Conservation (phyloP, 345 rosid genomes). For the Syzygium grande region DNA sequence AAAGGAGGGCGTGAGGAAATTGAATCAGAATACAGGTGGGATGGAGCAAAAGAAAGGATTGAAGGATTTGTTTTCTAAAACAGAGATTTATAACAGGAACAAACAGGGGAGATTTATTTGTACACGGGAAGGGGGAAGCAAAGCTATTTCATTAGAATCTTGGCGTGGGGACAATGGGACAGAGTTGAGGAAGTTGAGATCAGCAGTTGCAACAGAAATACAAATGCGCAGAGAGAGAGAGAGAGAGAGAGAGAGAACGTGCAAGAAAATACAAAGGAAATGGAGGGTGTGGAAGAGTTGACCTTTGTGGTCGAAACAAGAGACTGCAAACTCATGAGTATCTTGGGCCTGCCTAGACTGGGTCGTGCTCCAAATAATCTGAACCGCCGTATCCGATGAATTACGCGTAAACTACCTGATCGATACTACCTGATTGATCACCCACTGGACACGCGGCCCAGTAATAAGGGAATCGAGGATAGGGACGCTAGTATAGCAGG, state of each 20-base stretch:
- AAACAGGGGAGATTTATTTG: constrained; percentile 1
- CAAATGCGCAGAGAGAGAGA: not conserved
- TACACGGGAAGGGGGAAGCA: not conserved
- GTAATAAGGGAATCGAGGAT: too few relatives aligned
- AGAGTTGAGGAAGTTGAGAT: constrained; percentile 35
- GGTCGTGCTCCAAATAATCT: not conserved
- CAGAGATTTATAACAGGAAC: constrained; percentile 8
- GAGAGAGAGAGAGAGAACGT: constrained; percentile 26
- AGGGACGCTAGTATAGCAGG: too few relatives aligned
- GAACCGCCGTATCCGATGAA: not conserved
- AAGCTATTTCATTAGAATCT: constrained; percentile 11
- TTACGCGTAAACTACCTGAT: not conserved
- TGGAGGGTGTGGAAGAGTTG: constrained; percentile 13
- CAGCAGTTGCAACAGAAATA: constrained; percentile 29
- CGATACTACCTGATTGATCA: too few relatives aligned
- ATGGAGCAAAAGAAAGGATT: not conserved
- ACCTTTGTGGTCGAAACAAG: constrained; percentile 14
- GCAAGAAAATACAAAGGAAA: constrained; percentile 11
- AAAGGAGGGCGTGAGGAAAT: too few relatives aligned
- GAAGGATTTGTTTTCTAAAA: not conserved
- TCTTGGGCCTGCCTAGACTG: not conserved
- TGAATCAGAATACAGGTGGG: not conserved
- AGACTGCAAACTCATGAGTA: not conserved
- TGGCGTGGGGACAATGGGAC: constrained; percentile 16
- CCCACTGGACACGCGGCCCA: too few relatives aligned